These are phyloP conservation scores for Alternaria longipes DNA, from an alignment of 2,329 filamentous ascomycete genomes.

Conservation along the genomic window DNA sequence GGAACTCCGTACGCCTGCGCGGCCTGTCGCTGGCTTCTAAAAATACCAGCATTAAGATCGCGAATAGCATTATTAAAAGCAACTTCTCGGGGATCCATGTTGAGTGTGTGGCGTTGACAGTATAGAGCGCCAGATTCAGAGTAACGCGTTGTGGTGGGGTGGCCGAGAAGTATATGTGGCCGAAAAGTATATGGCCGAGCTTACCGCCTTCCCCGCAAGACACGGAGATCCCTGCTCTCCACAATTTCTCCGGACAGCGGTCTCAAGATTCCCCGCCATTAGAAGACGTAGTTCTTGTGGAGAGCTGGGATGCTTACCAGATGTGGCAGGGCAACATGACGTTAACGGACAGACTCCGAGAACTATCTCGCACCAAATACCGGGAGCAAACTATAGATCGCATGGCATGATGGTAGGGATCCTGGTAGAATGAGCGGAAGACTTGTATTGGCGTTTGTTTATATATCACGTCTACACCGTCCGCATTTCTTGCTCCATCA, in stretches of 20 bases:
- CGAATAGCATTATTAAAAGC: no score
- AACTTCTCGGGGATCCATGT: no score
- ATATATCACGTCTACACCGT: constrained; percentile 7
- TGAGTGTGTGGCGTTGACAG: no score
- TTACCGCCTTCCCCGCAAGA: constrained; percentile 22
- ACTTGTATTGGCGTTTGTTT: constrained; percentile 14
- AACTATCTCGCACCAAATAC: constrained; percentile 4
- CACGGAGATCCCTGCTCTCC: constrained; percentile 10
- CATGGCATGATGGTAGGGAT: not conserved
- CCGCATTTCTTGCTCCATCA: not conserved
- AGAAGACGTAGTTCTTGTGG: constrained; percentile 1
- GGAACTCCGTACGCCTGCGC: no score
- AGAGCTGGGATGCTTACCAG: not conserved
- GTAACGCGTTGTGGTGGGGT: no score
- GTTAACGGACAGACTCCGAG: constrained; percentile 13
- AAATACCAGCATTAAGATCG: no score
- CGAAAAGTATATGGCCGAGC: no score
- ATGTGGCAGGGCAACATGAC: constrained; percentile 10
- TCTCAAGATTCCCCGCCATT: constrained; percentile 22
- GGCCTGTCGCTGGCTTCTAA: no score
- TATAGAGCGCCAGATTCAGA: no score
- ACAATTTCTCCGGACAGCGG: constrained; percentile 20
- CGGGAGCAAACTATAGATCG: constrained; percentile 3
- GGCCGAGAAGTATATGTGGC: no score
- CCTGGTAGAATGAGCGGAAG: not conserved